These are phyloP conservation scores for Hirschioporus abietinus DNA, from an alignment of 768 basidiomycete genomes.

Conservation along the genomic window DNA sequence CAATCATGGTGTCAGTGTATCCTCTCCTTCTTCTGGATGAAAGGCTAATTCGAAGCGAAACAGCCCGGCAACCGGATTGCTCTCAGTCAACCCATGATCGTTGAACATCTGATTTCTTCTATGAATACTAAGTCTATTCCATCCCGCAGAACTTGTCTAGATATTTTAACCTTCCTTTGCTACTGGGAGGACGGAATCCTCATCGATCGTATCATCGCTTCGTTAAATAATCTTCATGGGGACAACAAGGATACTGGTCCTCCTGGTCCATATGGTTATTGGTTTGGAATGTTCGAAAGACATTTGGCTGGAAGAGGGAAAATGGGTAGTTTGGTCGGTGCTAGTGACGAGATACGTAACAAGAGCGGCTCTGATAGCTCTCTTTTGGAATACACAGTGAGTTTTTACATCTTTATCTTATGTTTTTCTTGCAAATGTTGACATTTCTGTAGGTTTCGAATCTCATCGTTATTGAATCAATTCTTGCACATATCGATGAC, in stretches of 20 bases:
- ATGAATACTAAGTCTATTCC: conserved; percentile 77
- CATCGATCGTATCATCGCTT: conserved; percentile 64
- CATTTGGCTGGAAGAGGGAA: conserved; percentile 80
- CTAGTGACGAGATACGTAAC: conserved; percentile 83
- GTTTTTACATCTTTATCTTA: conserved; percentile 28
- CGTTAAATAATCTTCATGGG: conserved; percentile 67
- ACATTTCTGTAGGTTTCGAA: conserved; percentile 52
- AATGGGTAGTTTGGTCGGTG: conserved; percentile 94
- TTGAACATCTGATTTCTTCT: conserved; percentile 76
- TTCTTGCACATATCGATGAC: conserved; percentile 65
- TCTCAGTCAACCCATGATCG: conserved; percentile 62
- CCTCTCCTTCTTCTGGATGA: conserved; percentile 4
- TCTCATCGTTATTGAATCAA: conserved; percentile 63
- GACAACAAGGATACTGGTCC: conserved; percentile 53
- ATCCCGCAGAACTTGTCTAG: conserved; percentile 72
- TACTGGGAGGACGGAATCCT: conserved; percentile 59
- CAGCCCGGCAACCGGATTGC: conserved; percentile 60
- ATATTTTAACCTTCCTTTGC: conserved; percentile 70
- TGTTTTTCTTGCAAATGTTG: background rate
- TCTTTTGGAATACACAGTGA: conserved; percentile 82
- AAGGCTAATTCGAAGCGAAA: conserved; percentile 32
- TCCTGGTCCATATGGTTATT: conserved; percentile 70
- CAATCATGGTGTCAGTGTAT: conserved; percentile 50
- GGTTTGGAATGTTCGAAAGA: conserved; percentile 80
- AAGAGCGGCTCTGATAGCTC: conserved; percentile 58